Evolutionary conservation across 164 flowering plant species (phyloP), one percentile per base, ranked within the genome.

Genomic region (Chimonanthus salicifolius): DNA sequence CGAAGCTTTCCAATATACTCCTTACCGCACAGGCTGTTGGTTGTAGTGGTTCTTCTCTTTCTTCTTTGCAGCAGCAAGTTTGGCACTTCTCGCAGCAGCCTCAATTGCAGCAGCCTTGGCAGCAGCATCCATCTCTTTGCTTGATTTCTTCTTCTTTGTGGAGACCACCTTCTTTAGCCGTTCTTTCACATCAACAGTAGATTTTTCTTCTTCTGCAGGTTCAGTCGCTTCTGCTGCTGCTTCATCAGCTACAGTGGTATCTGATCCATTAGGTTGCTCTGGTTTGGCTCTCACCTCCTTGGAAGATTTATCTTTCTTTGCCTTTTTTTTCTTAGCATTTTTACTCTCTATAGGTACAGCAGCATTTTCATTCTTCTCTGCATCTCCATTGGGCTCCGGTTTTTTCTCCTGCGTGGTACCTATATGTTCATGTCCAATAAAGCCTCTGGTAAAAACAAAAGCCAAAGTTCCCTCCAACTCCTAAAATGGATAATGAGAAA

Each of bases 41-140:
- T 90, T 92, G 82, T 90, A 92, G 71, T 92, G 97, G 73, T 83
- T 87, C 82, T 90, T 92, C 82, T 92, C 94, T 77, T 92, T 96
- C 81, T 96, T 96, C 91, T 96, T 96, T 60, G 98, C 97, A 21
- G 99, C 99, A 51, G 97, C 98, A 64, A 94, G 90, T 78, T 72
- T 90, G 60, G 95, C 92, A 74, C 80, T 85, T 83, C 97, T 88
- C n/a, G 91, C 88, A 49, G 94, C 90, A 50, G 93, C 94, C 79
- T 90, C 97, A 45, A 76, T 68, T 3, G 97, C 95, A 63, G 94
- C 98, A 67, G 95, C 94, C 85, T 72, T 86, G 13, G 97, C 92
- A 67, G 97, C 94, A 76, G 87, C 83, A 79, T 89, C 97, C 88
- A 89, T 82, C 83, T 95, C 99, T 75, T 92, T 95, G 58, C 78